phyloP scores from a whole-genome alignment of 2,329 filamentous ascomycete species.

The Sporothrix brunneoviolacea region DNA sequence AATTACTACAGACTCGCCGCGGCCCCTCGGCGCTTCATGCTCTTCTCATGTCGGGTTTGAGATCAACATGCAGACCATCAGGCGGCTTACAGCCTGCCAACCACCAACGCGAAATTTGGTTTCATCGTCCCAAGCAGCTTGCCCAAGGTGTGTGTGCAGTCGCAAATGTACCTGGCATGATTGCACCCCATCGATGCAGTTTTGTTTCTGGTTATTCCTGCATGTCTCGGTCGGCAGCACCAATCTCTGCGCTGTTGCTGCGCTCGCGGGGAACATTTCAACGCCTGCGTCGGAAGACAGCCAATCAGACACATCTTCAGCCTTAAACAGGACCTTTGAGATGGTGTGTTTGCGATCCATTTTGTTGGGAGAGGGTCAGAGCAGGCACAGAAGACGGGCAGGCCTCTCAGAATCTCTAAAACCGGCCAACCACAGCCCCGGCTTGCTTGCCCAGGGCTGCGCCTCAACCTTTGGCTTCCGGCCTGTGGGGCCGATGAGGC shows the following conservation, averaged over 20 bases:
- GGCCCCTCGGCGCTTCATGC: no score
- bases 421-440: constrained; percentile 1
- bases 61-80: no score
- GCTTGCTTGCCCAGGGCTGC: background rate
- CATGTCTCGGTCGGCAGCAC: constrained; percentile 10
- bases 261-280: background rate
- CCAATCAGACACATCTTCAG: constrained; percentile 8
- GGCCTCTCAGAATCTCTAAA: background rate
- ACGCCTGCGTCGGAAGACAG: constrained; percentile 1
- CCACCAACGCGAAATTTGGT: no score
- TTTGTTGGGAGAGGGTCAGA: background rate
- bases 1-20: no score
- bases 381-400: background rate
- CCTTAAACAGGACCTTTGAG: background rate
- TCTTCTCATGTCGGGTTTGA: no score
- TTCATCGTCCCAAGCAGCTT: no score
- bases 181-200: background rate
- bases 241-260: background rate
- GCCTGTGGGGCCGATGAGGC: background rate
- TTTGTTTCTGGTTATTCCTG: constrained; percentile 4
- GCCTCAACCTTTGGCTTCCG: constrained; percentile 2
- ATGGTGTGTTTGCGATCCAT: constrained; percentile 3
- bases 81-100: no score
- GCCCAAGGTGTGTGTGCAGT: background rate
- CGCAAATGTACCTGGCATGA: constrained; percentile 4